Evolutionary conservation across 441 rosid species (phyloP), one percentile per base, ranked within the genome.

Genomic region (Iberis amara): DNA sequence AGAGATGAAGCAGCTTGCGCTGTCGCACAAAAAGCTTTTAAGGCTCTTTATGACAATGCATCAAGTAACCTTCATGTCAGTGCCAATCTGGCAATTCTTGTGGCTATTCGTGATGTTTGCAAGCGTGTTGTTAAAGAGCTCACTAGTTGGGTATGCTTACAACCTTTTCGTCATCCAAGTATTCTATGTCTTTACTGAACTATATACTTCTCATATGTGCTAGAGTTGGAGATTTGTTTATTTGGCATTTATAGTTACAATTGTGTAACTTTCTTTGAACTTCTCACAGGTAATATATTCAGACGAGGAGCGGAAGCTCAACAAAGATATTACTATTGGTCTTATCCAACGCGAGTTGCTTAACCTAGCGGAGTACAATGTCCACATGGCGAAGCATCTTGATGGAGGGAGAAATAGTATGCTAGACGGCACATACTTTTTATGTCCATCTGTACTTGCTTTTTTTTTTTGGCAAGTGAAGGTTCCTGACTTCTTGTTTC

Each of bases 1-100:
- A 82, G 94, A 67, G 99, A 94, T 66, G 97, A 89, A 74, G 99
- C 97, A 58, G 97, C 99, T 39, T 66, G 81, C 61, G 96, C 99
- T 65, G 90, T 94, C 24, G 96, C 99, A 45, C 99, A 89, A 70
- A 94, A 82, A 88, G 96, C 88, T 57, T 94, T 94, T 77, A 78
- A 73, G 75, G 94, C 96, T 48, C 70, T 94, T 61, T 89, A 85
- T 74, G 99, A 89, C 68, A 81, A 87, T 67, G 79, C 89, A 38
- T 79, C 91, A 40, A 86, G 85, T 75, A 76, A 41, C 43, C 83
- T 81, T 50, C 91, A 80, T 60, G 82, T 86, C 57, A 78, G 71
- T 73, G 79, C 94, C 52, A 81, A 82, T 74, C 82, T 94, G 50
- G 91, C 86, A 36, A 83, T 94, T 68, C 80, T 94, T 62, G 89